A percentile compares a stretch with the other conserved stretches of the same genome.
Evolutionary conservation across 176 grass and related monocot species (phyloP).

Genomic region (Chrysopogon serrulatus): DNA sequence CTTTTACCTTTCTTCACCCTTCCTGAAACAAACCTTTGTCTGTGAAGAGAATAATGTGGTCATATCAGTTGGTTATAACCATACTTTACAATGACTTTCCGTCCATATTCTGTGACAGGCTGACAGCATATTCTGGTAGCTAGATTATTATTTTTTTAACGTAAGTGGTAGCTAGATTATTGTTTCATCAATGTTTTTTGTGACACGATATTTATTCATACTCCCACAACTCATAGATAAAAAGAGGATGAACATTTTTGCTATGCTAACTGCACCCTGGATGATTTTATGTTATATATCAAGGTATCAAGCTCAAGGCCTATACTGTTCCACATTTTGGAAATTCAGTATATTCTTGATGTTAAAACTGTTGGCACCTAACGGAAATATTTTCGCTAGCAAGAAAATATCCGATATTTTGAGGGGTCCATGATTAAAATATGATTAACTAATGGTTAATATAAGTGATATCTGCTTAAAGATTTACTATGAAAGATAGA

Average conservation of each 20-base stretch:
- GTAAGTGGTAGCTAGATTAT: background rate
- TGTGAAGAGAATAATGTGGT: background rate
- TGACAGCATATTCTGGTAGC: background rate
- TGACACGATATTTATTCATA: background rate
- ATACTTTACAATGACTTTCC: background rate
- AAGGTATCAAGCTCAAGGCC: no score
- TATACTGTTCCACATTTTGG: background rate
- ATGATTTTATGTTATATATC: background rate
- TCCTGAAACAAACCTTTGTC: background rate
- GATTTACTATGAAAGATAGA: background rate
- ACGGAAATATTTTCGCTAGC: background rate
- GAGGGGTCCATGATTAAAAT: background rate
- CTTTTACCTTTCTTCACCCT: background rate
- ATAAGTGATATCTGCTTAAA: background rate
- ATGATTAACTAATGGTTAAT: background rate
- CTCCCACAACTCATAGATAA: background rate
- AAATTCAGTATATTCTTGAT: constrained; percentile 5
- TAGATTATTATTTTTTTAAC: background rate
- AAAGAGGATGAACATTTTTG: background rate
- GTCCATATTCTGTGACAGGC: background rate
- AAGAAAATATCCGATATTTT: background rate
- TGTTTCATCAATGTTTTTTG: background rate
- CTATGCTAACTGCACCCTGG: background rate
- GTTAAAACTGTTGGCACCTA: background rate
- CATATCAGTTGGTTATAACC: background rate